Base-by-base conservation (phyloP, 495 filamentous ascomycete genomes). In the Xylaria castorea region DNA sequence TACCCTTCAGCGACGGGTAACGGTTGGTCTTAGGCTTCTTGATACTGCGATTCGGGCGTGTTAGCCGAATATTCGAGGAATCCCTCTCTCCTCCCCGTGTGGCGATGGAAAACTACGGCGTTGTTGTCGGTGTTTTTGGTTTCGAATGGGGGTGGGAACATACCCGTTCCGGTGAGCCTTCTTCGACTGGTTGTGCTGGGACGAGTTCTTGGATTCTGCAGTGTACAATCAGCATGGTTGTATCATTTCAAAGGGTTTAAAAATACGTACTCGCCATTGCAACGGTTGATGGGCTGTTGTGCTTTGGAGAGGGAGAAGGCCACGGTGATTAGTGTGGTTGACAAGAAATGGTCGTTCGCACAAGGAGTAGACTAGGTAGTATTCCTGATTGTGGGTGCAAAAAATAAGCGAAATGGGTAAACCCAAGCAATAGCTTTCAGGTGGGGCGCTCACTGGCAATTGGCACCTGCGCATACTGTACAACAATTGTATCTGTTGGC, bases 1-100 rank as follows among this genome's bases (percentile, higher is more conserved):
- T 97, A 83, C 96, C 96, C 80, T 97, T 97, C 77, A 98, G 91
- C 81, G 95, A 98, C 75, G 97, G 96, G 88, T 99, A 99, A 89
- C 96, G 89, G 86, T 95, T 89, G 83, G 96, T 98, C 90, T 97
- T 98, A 60, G 97, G 97, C 91, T 97, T 98, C 93, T 98, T 98
- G 91, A 99, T 98, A 88, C 96, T 97, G 84, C 44, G 75, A 48
- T 48, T 76, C 62, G 42, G 71, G 55, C 38, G 48, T 22, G 53
- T 76, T 58, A 78, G 74, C 30, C 16, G 53, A 34, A 3, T 18
- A 34, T 70, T 30, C 1, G n/a, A 16, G 22, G 7, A 46, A 18
- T 42, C 34, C 5, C 34, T 18, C n/a, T 55, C 2, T 46, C 11
- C 20, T 20, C 60, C 12, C 7, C 20, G 30, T 72, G 40, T 14